phyloP scores from a whole-genome alignment of 2,329 filamentous ascomycete species.

The Spiromastix sp. region DNA sequence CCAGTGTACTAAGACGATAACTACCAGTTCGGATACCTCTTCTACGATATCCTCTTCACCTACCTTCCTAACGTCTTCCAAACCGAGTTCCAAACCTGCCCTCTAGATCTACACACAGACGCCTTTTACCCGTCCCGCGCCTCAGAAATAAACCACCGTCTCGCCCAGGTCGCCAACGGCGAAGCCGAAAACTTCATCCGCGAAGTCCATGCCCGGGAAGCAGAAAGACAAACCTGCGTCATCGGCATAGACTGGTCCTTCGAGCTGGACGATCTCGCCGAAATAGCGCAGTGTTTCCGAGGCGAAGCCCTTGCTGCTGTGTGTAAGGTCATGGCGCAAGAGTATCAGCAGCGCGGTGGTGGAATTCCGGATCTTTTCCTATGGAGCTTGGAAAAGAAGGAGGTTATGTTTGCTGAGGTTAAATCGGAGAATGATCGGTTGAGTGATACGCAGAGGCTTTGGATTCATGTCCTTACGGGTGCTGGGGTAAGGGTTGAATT shows the following conservation, averaged over 20 bases:
- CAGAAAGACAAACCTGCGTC: conserved; percentile 67
- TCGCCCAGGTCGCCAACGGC: conserved; percentile 82
- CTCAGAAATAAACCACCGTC: conserved; percentile 76
- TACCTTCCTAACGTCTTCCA: conserved; percentile 97
- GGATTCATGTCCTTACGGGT: conserved; percentile 85
- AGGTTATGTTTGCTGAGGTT: conserved; percentile 69
- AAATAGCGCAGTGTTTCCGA: conserved; percentile 68
- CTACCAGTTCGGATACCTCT: conserved; percentile 63
- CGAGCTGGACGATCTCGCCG: conserved; percentile 63
- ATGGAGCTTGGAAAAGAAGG: conserved; percentile 54
- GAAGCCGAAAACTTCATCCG: conserved; percentile 57
- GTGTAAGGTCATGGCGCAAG: conserved; percentile 91
- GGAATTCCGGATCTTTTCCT: conserved; percentile 89
- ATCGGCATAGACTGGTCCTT: conserved; percentile 90
- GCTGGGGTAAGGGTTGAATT: conserved; percentile 81
- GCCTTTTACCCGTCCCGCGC: conserved; percentile 79
- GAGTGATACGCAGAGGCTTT: conserved; percentile 90
- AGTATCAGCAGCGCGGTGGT: conserved; percentile 76
- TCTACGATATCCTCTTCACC: conserved; percentile 85
- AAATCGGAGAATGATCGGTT: conserved; percentile 84
- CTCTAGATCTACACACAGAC: conserved; percentile 85
- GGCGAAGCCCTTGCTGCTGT: conserved; percentile 71
- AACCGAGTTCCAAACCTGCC: conserved; percentile 87
- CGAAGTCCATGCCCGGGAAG: conserved; percentile 57
- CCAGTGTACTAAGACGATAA: not conserved